A percentile compares a stretch with the other conserved stretches of the same genome.
These are phyloP conservation scores for Scutellaria baicalensis DNA, from an alignment of 257 asterid species.

Conservation along the genomic window DNA sequence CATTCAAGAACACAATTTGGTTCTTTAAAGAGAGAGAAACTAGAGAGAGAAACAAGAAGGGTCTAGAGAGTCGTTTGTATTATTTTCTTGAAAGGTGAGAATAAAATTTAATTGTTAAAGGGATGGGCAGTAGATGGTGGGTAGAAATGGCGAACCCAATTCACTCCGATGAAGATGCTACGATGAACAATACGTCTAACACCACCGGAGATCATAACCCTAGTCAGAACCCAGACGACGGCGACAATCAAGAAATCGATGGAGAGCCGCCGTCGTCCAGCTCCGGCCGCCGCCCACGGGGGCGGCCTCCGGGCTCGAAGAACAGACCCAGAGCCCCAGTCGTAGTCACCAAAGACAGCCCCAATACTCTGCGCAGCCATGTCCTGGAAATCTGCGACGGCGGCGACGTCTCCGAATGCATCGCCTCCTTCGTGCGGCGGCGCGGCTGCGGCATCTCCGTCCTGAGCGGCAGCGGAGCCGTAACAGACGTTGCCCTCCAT, in stretches of 20 bases:
- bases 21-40: too few species aligned
- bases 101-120: too few species aligned
- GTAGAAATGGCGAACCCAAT: conserved; percentile 52
- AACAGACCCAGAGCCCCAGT: conserved; percentile 63
- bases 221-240: conserved; percentile 31
- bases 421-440: conserved; percentile 43
- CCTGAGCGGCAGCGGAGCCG: conserved; percentile 55
- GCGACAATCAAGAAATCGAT: conserved; percentile 20
- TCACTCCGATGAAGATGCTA: conserved; percentile 28
- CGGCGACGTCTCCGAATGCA: conserved; percentile 40
- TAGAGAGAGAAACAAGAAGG: too few species aligned
- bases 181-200: too few species aligned
- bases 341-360: conserved; percentile 58
- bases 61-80: too few species aligned
- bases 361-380: conserved; percentile 63
- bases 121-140: conserved; percentile 78
- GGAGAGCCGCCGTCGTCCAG: conserved; percentile 33
- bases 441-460: conserved; percentile 66
- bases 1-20: too few species aligned
- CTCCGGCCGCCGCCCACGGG: conserved; percentile 53
- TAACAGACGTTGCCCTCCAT: conserved; percentile 42
- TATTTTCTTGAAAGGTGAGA: too few species aligned
- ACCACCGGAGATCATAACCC: conserved; percentile 32
- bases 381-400: conserved; percentile 57
- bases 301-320: conserved; percentile 64